Base-by-base conservation (phyloP, 2,329 filamentous ascomycete genomes). In the Alternaria alternata region DNA sequence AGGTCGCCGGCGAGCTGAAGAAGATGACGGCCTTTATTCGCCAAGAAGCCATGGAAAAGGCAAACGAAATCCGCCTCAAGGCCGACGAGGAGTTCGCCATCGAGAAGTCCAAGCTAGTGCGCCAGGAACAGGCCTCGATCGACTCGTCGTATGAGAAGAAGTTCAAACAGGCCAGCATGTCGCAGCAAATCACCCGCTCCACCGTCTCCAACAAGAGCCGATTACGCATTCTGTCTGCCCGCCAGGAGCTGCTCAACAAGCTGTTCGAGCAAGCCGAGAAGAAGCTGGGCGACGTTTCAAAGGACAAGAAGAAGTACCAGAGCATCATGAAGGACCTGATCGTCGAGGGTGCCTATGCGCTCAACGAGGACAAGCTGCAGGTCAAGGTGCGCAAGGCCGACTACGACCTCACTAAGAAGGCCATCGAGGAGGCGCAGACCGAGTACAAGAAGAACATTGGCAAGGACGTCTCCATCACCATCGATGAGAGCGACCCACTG, bases 11-110 rank as follows among this genome's bases (percentile, higher is more conserved):
- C 83, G 95, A 99, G 89, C 92, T 99, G 83, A 94, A 92, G 87
- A 99, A 99, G 88, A 99, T 99, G 95, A 98, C 95, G 62, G 94
- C 94, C 79, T 99, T 99, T 88, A 99, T 99, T 89, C 92, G 93
- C 81, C 95, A 98, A 84, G 95, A 99, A 85, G 95, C 95, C 61
- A 88, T 91, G 76, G 95, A 99, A 80, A 99, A 99, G 83, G 93
- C 93, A 74, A 91, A 91, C 79, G 95, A 99, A 83, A 98, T 99
- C 81, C 89, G 95, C 78, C 91, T 98, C 84, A 98, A 98, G 84
- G 95, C 95, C 81, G 94, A 98, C 84, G 93, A 98, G 82, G 95
- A 99, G 82, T 98, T 98, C 82, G 92, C 93, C 79, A 98, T 97
- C 79, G 95, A 99, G 80, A 99, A 99, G 84, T 95, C 94, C 75